phyloP scores from a whole-genome alignment of 2,329 filamentous ascomycete species.

The Sclerotinia spermophila region DNA sequence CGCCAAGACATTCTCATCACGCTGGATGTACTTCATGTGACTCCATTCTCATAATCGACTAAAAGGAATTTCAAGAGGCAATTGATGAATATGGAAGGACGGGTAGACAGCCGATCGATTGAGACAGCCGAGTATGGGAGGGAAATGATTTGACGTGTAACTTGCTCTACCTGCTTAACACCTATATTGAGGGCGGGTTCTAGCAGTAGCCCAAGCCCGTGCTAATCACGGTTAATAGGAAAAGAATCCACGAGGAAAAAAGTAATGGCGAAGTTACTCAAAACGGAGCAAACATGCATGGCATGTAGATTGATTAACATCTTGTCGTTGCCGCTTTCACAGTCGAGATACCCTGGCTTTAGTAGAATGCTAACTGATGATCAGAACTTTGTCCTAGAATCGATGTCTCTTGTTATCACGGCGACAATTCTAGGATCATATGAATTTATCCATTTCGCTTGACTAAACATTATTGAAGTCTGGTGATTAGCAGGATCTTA shows the following conservation, averaged over 20 bases:
- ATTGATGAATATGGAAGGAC: conserved; percentile 27
- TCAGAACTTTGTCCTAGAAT: neutral
- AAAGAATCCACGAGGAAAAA: neutral
- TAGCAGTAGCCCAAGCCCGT: neutral
- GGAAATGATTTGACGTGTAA: conserved; percentile 8
- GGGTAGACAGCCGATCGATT: conserved; percentile 31
- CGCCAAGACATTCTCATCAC: neutral
- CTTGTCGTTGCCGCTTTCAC: neutral
- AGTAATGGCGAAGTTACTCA: conserved; percentile 4
- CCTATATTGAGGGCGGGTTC: neutral
- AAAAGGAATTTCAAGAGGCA: neutral
- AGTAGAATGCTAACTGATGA: neutral
- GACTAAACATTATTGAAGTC: neutral
- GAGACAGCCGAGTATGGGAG: conserved; percentile 24
- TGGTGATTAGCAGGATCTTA: conserved; percentile 3
- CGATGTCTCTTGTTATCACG: neutral
- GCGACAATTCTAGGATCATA: neutral
- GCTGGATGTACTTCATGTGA: neutral
- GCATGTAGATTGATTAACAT: neutral
- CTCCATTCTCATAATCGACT: neutral
- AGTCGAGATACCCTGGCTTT: neutral
- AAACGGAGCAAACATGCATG: neutral
- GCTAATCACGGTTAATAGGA: conserved; percentile 4
- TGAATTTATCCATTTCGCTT: neutral
- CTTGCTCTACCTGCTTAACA: neutral